Evolutionary conservation across 2,329 filamentous ascomycete species (phyloP), one percentile per base, ranked within the genome.

Genomic region (Pyrenophora graminea): DNA sequence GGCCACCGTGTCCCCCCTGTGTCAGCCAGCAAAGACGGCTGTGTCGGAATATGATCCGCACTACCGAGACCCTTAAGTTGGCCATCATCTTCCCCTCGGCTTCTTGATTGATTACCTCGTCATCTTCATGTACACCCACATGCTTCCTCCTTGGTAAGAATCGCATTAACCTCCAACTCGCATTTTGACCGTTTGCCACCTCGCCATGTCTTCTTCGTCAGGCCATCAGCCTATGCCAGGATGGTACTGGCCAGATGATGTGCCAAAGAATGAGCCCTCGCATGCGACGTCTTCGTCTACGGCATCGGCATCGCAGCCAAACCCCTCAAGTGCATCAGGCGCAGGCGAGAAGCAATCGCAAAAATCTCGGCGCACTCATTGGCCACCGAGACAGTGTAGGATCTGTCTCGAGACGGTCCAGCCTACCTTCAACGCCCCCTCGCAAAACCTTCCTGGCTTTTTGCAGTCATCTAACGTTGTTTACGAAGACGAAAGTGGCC

Each of bases 371-470:
- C 66, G 68, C 9, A 69, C 54, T 25, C 82, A 84, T 55, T 93
- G 90, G 71, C 82, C 84, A 32, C 82, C 88, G 21, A 82, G 91
- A 59, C 88, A 85, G 55, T 97, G 93, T 74, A 88, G 93, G 51
- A 97, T 97, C 58, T 97, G 93, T 70, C 80, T 96, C 34, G 93
- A 97, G 59, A 79, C 80, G 54, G 80, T 89, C 19, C 75, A 77
- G 51, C 83, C 86, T 27, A 85, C 83, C n/a, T 82, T 82, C 56
- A 77, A 83, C 56, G 74, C 78, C 34, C 76, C 79, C 12, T 77
- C 80, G 9, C 79, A 83, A 50, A 78, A 76, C 50, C 64, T 85
- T 18, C 81, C 84, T 19, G 77, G 77, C 19, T 80, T 85, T 45
- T 72, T 88, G 37, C 80, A 85, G 58, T 74, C 81, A 23, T 81